phyloP scores from a whole-genome alignment of 1,139 yeast species.

The Groenewaldozyma sp. region DNA sequence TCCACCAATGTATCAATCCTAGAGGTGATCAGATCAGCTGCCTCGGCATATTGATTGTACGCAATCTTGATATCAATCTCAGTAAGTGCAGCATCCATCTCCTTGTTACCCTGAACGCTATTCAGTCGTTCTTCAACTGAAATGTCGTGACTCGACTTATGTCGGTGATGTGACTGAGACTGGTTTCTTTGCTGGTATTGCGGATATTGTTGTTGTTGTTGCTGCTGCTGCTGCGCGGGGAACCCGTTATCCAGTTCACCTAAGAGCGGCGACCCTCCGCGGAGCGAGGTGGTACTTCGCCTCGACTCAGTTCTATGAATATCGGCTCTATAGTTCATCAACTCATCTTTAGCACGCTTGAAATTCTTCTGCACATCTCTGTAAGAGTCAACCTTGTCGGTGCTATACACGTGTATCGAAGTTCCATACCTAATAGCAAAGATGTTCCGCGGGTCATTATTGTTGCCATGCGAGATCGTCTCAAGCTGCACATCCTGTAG shows the following conservation, averaged over 20 bases:
- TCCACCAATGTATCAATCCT: conserved; percentile 2
- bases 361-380: conserved; percentile 49
- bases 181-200: too few species aligned
- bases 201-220: too few species aligned
- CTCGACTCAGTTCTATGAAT: conserved; percentile 1
- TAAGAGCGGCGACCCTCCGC: neutral
- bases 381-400: conserved; percentile 55
- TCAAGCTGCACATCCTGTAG: conserved; percentile 50
- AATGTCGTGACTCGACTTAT: neutral
- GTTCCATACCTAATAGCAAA: conserved; percentile 36
- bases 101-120: conserved; percentile 13
- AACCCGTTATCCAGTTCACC: neutral
- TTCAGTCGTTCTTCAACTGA: neutral
- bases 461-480: conserved; percentile 25
- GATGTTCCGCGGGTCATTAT: conserved; percentile 12
- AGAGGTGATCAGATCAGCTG: conserved; percentile 40
- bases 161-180: too few species aligned
- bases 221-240: too few species aligned
- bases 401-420: conserved; percentile 51
- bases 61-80: conserved; percentile 61
- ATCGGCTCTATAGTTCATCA: conserved; percentile 28
- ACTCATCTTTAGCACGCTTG: conserved; percentile 56
- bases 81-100: conserved; percentile 53
- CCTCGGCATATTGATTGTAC: conserved; percentile 47
- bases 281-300: neutral